These are phyloP conservation scores for Angomonas ambiguus DNA, from an alignment of 208 protist genomes.

Conservation along the genomic window DNA sequence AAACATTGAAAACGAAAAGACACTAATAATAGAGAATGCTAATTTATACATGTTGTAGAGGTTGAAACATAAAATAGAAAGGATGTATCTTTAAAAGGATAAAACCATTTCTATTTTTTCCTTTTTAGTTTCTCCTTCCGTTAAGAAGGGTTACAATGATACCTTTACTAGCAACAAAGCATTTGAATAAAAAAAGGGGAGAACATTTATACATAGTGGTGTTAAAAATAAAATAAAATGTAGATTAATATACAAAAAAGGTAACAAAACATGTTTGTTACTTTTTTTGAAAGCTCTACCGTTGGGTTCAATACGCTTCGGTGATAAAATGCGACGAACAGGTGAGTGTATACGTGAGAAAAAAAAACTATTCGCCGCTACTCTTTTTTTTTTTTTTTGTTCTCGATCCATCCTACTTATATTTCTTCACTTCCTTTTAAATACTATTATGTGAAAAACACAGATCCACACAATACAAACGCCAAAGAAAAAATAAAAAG, in stretches of 20 bases:
- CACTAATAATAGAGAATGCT: not conserved
- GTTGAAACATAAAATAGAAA: not conserved
- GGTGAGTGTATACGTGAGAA: too few relatives aligned
- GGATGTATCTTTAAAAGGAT: not conserved
- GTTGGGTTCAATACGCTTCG: too few relatives aligned
- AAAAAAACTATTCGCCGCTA: not conserved
- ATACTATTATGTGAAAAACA: too few relatives aligned
- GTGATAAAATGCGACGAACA: too few relatives aligned
- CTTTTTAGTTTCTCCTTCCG: not conserved
- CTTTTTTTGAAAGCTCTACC: too few relatives aligned
- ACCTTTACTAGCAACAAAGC: not conserved
- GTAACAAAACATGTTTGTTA: too few relatives aligned
- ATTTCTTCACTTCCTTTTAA: too few relatives aligned
- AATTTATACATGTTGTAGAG: not conserved
- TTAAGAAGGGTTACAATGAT: not conserved
- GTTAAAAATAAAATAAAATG: conserved; percentile 16
- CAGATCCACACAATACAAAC: too few relatives aligned
- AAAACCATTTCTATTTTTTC: not conserved
- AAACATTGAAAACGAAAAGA: not conserved
- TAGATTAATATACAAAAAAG: conserved; percentile 2
- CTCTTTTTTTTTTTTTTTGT: conserved; percentile 1
- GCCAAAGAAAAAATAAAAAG: too few relatives aligned
- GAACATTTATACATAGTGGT: not conserved
- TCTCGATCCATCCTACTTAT: too few relatives aligned
- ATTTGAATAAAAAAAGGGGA: conserved; percentile 6